These are phyloP conservation scores for Actinomucor elegans DNA, from an alignment of 371 early-diverging fungal genomes.

Conservation along the genomic window DNA sequence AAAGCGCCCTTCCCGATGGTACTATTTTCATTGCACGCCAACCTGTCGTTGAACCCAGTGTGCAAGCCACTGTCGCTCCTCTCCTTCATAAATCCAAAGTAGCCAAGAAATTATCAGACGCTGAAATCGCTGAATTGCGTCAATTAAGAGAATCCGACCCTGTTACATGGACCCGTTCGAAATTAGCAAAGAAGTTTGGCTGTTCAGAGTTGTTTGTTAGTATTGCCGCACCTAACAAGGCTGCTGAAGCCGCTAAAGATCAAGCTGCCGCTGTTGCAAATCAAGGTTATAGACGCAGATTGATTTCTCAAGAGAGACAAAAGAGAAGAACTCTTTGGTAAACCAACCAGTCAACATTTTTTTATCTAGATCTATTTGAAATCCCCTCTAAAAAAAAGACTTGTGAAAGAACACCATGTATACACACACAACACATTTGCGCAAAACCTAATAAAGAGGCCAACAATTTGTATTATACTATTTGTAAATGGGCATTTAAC, in stretches of 20 bases:
- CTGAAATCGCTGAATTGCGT: conserved; percentile 42
- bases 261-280: conserved; percentile 4
- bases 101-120: conserved; percentile 23
- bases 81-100: conserved; percentile 20
- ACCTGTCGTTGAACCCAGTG: conserved; percentile 27
- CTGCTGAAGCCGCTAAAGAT: conserved; percentile 11
- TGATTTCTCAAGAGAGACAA: conserved; percentile 42
- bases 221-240: conserved; percentile 30
- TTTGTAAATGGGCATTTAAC: too few species aligned
- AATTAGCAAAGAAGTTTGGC: conserved; percentile 47
- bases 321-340: conserved; percentile 49
- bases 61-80: conserved; percentile 31
- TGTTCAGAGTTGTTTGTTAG: conserved; percentile 47
- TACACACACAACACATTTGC: too few species aligned
- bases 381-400: too few species aligned
- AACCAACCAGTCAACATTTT: conserved; percentile 5
- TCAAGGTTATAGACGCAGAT: conserved; percentile 38
- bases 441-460: too few species aligned
- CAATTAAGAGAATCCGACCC: conserved; percentile 46
- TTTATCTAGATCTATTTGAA: too few species aligned
- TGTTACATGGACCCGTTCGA: conserved; percentile 44
- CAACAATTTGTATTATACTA: too few species aligned
- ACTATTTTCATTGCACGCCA: conserved; percentile 38
- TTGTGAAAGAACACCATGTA: too few species aligned
- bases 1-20: conserved; percentile 36